These are phyloP conservation scores for Chaetomium fimeti DNA, from an alignment of 495 filamentous ascomycete genomes.

Conservation along the genomic window DNA sequence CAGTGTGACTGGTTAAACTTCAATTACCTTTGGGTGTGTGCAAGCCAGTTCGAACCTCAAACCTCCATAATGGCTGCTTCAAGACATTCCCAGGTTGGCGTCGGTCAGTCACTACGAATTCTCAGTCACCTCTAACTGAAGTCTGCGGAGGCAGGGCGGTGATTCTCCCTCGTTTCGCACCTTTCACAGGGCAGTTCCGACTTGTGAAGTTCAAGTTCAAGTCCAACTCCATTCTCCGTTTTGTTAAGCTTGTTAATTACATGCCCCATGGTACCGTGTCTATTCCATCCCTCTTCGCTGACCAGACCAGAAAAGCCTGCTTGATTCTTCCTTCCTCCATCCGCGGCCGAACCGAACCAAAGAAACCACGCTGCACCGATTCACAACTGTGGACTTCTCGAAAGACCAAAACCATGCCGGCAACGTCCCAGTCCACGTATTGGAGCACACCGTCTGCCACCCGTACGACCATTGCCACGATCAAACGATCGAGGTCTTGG, in stretches of 20 bases:
- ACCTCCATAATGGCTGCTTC: too few relatives aligned
- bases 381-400: background rate
- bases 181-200: background rate
- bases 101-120: too few relatives aligned
- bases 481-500: conserved; percentile 3
- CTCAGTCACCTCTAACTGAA: background rate
- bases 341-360: background rate
- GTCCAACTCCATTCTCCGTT: background rate
- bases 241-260: background rate
- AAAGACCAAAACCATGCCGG: background rate
- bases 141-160: too few relatives aligned
- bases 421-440: background rate
- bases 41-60: too few relatives aligned
- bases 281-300: background rate
- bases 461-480: background rate
- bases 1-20: too few relatives aligned
- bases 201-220: background rate
- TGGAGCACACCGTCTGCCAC: background rate
- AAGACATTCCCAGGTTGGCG: too few relatives aligned
- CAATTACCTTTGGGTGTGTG: too few relatives aligned
- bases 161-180: background rate
- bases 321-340: background rate
- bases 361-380: background rate
- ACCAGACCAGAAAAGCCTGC: background rate
- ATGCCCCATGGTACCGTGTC: background rate